Conservation (phyloP, 176 grass and related monocot genomes). For the Oryza glaberrima region DNA sequence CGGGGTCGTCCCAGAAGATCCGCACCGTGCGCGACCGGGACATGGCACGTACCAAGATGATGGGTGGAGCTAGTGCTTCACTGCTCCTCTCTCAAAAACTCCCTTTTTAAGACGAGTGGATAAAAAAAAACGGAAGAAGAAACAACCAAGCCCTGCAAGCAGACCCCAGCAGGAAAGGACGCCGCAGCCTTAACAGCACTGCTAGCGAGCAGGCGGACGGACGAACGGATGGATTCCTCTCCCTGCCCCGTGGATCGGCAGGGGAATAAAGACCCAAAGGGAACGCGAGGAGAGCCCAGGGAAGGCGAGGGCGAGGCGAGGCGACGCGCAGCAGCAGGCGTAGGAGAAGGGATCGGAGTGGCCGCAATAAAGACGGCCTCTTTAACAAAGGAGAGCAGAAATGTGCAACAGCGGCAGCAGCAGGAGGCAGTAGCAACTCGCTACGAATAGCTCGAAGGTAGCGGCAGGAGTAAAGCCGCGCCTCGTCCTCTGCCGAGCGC, state of each 20-base stretch:
- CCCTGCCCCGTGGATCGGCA: slow-evolving; percentile 38
- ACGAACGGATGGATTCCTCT: slow-evolving; percentile 32
- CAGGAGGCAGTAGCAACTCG: background rate
- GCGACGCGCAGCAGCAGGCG: background rate
- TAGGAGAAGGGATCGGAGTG: slow-evolving; percentile 17
- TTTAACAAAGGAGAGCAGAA: slow-evolving; percentile 43
- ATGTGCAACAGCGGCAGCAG: slow-evolving; percentile 33
- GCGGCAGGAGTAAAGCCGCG: slow-evolving; percentile 43
- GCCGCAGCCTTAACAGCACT: slow-evolving; percentile 32
- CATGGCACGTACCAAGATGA: slow-evolving; percentile 46
- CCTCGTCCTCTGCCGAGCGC: slow-evolving; percentile 5
- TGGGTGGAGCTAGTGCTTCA: background rate
- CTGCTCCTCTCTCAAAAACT: background rate
- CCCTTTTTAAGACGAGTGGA: slow-evolving; percentile 3
- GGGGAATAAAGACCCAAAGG: slow-evolving; percentile 54
- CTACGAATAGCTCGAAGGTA: slow-evolving; percentile 31
- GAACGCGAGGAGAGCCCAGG: background rate
- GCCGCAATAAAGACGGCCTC: slow-evolving; percentile 45
- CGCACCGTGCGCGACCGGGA: slow-evolving; percentile 67
- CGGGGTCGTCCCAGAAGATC: slow-evolving; percentile 90
- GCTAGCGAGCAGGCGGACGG: slow-evolving; percentile 6
- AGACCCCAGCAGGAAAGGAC: slow-evolving; percentile 47
- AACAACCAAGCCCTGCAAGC: background rate
- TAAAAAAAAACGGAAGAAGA: slow-evolving; percentile 14
- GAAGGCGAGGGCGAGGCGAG: background rate